These are phyloP conservation scores for Pyrenula massariospora DNA, from an alignment of 495 filamentous ascomycete genomes.

Conservation along the genomic window DNA sequence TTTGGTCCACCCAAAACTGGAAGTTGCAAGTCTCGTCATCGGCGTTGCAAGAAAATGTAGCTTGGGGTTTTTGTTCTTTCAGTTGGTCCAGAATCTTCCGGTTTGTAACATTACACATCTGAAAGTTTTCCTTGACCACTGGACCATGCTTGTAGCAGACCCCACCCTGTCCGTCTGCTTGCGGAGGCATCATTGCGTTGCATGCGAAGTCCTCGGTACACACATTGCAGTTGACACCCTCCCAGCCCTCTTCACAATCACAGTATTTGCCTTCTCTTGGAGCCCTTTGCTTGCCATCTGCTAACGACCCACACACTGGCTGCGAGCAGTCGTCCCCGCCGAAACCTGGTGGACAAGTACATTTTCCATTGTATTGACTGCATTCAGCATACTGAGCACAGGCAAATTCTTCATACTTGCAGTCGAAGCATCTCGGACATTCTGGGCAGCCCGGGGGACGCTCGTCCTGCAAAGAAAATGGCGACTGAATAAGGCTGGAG, in stretches of 20 bases:
- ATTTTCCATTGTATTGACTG: constrained; percentile 79
- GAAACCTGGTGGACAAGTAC: constrained; percentile 80
- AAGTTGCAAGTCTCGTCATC: constrained; percentile 71
- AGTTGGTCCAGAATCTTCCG: constrained; percentile 79
- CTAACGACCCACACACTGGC: constrained; percentile 82
- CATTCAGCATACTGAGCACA: constrained; percentile 83
- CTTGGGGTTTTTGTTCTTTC: constrained; percentile 72
- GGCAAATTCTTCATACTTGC: constrained; percentile 78
- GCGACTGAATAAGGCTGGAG: constrained; percentile 7
- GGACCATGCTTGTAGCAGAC: constrained; percentile 88
- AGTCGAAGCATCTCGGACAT: constrained; percentile 84
- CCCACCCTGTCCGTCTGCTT: constrained; percentile 51
- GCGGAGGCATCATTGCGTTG: constrained; percentile 62
- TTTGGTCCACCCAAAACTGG: constrained; percentile 92
- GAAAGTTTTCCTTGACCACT: constrained; percentile 85
- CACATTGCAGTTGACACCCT: constrained; percentile 98
- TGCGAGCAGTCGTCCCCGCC: constrained; percentile 84
- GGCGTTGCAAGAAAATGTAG: constrained; percentile 84
- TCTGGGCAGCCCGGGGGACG: constrained; percentile 30
- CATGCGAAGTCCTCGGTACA: constrained; percentile 76
- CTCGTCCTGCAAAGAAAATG: constrained; percentile 41
- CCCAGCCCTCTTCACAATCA: constrained; percentile 88
- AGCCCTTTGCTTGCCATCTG: constrained; percentile 62
- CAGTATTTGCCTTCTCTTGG: constrained; percentile 58
- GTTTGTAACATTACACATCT: constrained; percentile 98